Evolutionary conservation across 2,329 filamentous ascomycete genomes (phyloP), one percentile per base, ranked within the genome.

Genomic region (Aspergillus floridensis): DNA sequence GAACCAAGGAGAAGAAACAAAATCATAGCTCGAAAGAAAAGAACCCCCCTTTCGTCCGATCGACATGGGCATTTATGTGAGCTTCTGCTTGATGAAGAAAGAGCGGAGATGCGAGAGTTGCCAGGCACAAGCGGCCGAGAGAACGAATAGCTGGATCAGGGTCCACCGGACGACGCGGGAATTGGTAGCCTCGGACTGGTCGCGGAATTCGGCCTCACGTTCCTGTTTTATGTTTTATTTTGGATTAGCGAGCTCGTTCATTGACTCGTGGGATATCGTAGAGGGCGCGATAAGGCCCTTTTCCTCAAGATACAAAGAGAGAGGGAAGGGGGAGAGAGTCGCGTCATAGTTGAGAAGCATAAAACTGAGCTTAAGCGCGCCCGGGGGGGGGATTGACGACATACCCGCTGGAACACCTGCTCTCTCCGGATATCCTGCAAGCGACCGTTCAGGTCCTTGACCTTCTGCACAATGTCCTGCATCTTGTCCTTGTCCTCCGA

Each of bases 41-140:
- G 22, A 49, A 29, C 6, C 26, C 26, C 6, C 7, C 7, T 8
- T 8, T 3, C 7, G 26, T 3, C 26, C 26, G 10, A 24, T 29
- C 22, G 16, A 29, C 44, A 41, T 8, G 4, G 22, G 10, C 51
- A 31, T 69, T 78, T 86, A 99, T 61, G 95, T 98, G 76, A 99
- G 87, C 85, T 99, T 99, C 82, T 98, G 93, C 85, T 99, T 99
- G 83, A 99, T 99, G 82, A 99, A 99, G 85, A 99, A 99, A 50
- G 91, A 90, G 68, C 95, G 86, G 70, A 99, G 84, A 79, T 99
- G 93, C 56, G 92, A 96, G 50, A 99, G 83, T 78, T 99, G 95
- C 95, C 95, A 99, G 62, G 92, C 91, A 79, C 95, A 99, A 35
- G 95, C 96, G 58, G 88, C 83, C 57, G 88, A 91, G 56, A 99